Evolutionary conservation across 768 basidiomycete species (phyloP), one percentile per base, ranked within the genome.

Genomic region (Coprinellus aureogranulatus): DNA sequence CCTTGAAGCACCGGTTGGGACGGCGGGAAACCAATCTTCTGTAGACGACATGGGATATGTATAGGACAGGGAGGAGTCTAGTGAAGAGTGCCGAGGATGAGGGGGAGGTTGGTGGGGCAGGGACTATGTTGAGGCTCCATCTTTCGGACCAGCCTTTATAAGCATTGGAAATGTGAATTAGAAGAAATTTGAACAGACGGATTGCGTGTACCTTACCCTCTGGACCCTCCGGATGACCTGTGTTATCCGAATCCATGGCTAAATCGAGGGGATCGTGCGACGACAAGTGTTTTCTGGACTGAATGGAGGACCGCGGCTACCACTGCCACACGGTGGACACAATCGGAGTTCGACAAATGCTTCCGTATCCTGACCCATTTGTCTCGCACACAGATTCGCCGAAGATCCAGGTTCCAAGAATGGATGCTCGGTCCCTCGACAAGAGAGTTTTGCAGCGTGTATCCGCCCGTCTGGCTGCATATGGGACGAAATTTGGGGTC

Each of bases 11-110:
- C 28, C 49, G 41, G 14, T 60, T 40, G 65, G 57, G 78, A 76
- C 54, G 80, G 84, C 64, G 82, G 74, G 40, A 20, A 66, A 61
- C 62, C 65, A 69, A 34, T 71, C 64, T 25, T 52, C 50, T 58
- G 48, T n/a, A 1, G 23, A 28, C 5, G 49, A 30, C 49, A 51
- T 51, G 14, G 28, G 16, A 20, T 25, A n/a, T 20, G 23, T 20
- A 34, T 23, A 26, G 25, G 27, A 23, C 18, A 30, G 25, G 23
- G 25, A 27, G 26, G 47, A 23, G 11, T 51, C 12, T 18, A 25
- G 47, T 48, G 23, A 27, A 20, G 49, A 37, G 31, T 10, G 26
- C 22, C 34, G 12, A 28, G 27, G 14, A 5, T 27, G n/a, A 11
- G 28, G 20, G 14, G 22, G 28, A 20, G 20, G 26, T 12, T 28